Evolutionary conservation across 352 stramenopile genomes (phyloP).

Genomic region (Pelagophyceae sp.): DNA sequence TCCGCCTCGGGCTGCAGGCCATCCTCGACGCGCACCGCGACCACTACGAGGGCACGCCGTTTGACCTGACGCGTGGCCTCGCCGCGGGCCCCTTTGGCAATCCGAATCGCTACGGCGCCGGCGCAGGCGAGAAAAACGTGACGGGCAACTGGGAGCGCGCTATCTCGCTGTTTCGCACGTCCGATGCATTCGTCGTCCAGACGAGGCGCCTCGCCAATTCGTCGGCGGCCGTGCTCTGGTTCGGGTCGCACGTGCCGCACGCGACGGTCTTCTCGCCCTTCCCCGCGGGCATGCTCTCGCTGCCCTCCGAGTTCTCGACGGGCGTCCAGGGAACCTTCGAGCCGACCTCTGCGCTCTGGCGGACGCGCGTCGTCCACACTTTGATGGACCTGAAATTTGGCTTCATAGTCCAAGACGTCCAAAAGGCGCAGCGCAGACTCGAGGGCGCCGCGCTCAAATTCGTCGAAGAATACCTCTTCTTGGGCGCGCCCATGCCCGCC

Average conservation of each 20-base stretch:
- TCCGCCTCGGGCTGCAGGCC: slow-evolving; percentile 60
- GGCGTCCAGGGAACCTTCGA: slow-evolving; percentile 32
- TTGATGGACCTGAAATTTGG: slow-evolving; percentile 40
- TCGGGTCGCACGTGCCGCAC: slow-evolving; percentile 76
- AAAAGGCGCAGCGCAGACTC: slow-evolving; percentile 26
- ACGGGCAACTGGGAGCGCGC: slow-evolving; percentile 56
- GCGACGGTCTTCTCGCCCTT: slow-evolving; percentile 74
- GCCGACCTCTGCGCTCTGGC: slow-evolving; percentile 35
- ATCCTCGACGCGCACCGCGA: slow-evolving; percentile 79
- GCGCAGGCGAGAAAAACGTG: slow-evolving; percentile 26
- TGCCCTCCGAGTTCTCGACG: slow-evolving; percentile 33
- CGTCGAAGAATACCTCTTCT: slow-evolving; percentile 17
- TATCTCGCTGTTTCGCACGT: slow-evolving; percentile 83
- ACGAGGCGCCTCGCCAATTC: slow-evolving; percentile 14
- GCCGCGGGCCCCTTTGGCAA: slow-evolving; percentile 72
- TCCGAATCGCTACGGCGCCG: slow-evolving; percentile 67
- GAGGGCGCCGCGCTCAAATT: slow-evolving; percentile 29
- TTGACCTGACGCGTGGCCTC: slow-evolving; percentile 66
- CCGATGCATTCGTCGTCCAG: slow-evolving; percentile 60
- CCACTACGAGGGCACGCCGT: slow-evolving; percentile 81
- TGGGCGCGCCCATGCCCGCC: no score
- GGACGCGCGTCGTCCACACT: slow-evolving; percentile 32
- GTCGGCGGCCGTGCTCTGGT: slow-evolving; percentile 44
- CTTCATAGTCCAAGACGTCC: slow-evolving; percentile 37
- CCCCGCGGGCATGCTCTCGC: slow-evolving; percentile 53